Evolutionary conservation across 108 stramenopile genomes (phyloP), one percentile per base, ranked within the genome.

Genomic region (Asterionellopsis glacialis): DNA sequence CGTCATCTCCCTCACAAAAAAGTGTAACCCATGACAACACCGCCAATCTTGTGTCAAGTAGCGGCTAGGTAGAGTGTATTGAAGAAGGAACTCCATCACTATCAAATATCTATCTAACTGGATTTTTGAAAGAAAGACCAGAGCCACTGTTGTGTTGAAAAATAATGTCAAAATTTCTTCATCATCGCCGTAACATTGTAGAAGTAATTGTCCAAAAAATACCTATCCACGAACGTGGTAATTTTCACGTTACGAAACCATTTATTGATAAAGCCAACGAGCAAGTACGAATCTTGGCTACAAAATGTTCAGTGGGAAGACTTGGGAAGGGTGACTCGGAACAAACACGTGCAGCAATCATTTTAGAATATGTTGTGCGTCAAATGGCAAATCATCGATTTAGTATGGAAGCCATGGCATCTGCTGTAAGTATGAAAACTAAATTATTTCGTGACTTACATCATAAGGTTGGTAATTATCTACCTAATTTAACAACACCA

Each of bases 281-380:
- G 11, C 57, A 50, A 16, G 47, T 77, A 15, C 76, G 70, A 11
- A 42, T 57, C 7, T 38, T 77, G 18, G 55, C 62, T 16, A 33
- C 58, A 13, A 53, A 67, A 13, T 18, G 55, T 41, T 50, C 61
- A 16, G n/a, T 38, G 23, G 76, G 76, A 5, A 44, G 50, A 16
- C 61, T 77, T 15, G 76, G 76, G 18, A 71, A 55, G 52, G 21
- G 42, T 16, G 76, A 77, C 53, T 64, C 55, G 42, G 63, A 65
- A 5, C 27, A 41, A 16, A 64, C 56, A 28, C 55, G 76, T 6
- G 76, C 76, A 1, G 64, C 59, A 27, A 65, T 70, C 1, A 21
- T 77, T 41, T 42, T 77, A 40, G 76, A 77, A 45, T 71, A 66
- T 45, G 58, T 64, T 6, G 57, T 57, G 12, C 66, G 67, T 12